These are phyloP conservation scores for Angomonas deanei DNA, from an alignment of 208 protist species.

Conservation along the genomic window DNA sequence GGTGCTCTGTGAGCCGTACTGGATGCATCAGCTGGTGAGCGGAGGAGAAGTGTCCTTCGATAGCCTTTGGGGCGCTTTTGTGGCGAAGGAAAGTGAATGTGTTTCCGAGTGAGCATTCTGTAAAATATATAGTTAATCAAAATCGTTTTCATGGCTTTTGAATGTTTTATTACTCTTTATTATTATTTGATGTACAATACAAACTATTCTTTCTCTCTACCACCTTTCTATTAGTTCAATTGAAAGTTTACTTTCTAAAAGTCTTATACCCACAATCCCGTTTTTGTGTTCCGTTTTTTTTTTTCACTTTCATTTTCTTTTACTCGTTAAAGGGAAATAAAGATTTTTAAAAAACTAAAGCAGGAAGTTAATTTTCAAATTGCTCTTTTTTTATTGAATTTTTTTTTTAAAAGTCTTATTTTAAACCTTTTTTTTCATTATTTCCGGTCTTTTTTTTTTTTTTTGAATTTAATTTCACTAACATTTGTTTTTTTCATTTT, in stretches of 20 bases:
- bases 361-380: slow-evolving; percentile 6
- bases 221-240: not conserved
- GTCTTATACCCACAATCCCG: too few relatives aligned
- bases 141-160: too few relatives aligned
- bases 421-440: not conserved
- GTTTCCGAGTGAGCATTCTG: too few relatives aligned
- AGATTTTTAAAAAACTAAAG: too few relatives aligned
- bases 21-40: not conserved
- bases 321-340: too few relatives aligned
- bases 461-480: slow-evolving; percentile 9
- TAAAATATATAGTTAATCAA: too few relatives aligned
- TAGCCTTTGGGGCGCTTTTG: too few relatives aligned
- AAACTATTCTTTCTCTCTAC: slow-evolving; percentile 7
- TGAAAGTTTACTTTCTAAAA: too few relatives aligned
- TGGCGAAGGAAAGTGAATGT: too few relatives aligned
- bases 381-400: not conserved
- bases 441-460: not conserved
- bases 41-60: not conserved
- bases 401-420: slow-evolving; percentile 1
- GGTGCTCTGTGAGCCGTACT: slow-evolving; percentile 11
- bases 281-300: not conserved
- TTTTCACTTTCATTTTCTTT: not conserved
- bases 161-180: slow-evolving; percentile 7
- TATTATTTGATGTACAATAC: not conserved
- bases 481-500: slow-evolving; percentile 5